These are phyloP conservation scores for Diaporthe humulicola DNA, from an alignment of 2,329 filamentous ascomycete species.

Conservation along the genomic window DNA sequence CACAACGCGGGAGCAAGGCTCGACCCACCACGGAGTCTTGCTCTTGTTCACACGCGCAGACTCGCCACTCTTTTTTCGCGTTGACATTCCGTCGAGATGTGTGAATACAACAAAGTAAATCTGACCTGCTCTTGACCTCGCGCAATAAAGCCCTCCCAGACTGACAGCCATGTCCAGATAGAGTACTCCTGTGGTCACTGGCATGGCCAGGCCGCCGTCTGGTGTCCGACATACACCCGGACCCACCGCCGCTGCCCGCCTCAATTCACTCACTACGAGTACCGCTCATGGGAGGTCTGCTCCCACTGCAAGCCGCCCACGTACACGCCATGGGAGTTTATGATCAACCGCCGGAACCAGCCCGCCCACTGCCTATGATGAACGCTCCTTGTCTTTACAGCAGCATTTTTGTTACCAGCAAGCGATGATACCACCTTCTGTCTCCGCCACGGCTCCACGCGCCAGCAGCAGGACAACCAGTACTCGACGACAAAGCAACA, in stretches of 20 bases:
- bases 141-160: not conserved
- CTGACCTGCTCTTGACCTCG: not conserved
- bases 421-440: not conserved
- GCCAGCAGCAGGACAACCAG: not conserved
- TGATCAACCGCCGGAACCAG: conserved; percentile 52
- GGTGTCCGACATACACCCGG: conserved; percentile 60
- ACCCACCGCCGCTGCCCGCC: conserved; percentile 58
- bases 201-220: conserved; percentile 60
- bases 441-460: not conserved
- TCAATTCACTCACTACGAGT: conserved; percentile 60
- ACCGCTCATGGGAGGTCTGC: conserved; percentile 61
- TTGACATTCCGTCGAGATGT: conserved; percentile 27
- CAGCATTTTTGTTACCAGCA: not conserved
- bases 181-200: conserved; percentile 67
- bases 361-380: conserved; percentile 40
- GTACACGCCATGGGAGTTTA: conserved; percentile 52
- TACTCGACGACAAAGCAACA: not conserved
- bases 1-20: conserved; percentile 24
- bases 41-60: not conserved
- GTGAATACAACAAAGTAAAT: conserved; percentile 41
- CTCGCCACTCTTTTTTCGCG: not conserved
- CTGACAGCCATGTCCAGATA: conserved; percentile 50
- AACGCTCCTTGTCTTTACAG: conserved; percentile 20
- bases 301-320: conserved; percentile 55
- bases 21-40: conserved; percentile 21